Base-by-base conservation (phyloP, 2,329 filamentous ascomycete species). In the Coleophoma eucalyptorum region DNA sequence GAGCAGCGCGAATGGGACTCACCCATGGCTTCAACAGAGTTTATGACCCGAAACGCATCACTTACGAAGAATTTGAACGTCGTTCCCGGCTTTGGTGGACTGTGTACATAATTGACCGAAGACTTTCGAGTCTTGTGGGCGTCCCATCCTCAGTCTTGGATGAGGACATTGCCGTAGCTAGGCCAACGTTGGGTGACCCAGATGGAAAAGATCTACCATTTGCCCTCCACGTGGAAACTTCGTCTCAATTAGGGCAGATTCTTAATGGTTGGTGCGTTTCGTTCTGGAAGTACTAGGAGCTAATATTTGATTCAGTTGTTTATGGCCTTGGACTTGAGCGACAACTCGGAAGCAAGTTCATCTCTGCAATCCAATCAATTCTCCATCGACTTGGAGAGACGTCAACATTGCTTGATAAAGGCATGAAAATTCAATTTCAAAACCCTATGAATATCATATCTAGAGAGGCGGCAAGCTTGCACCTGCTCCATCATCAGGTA, bases 261-360 rank as follows among this genome's bases (percentile, higher is more conserved):
- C 42, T 44, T 31, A 44, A 44, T 33, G 42, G 35, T 38, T n/a
- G 13, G 35, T 38, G 6, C 13, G 6, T 15, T 38, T 38, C 35
- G 2, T 18, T 3, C 1, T 8, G 6, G 6, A 15, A 38, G 35
- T 8, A n/a, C 6, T 18, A 38, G 13, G 7, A 5, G 7, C 13
- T 26, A 5, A 26, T 26, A 6, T 26, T 3, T 18, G 35, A 5
- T n/a, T n/a, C 13, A 38, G 35, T 44, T 32, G 42, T 44, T 26
- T 44, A 44, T n/a, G 42, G 42, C 16, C 42, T 44, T 10, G 42
- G 42, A n/a, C 42, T 44, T 26, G 19, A 44, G 31, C 42, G 42
- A n/a, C 42, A 44, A 44, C 42, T 44, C 4, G 42, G 42, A 31
- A 26, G 42, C 16, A 44, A 26, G 16, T 44, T 44, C 31, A 16